Conservation (phyloP, 202 grass and related monocot species). For the Panicum hallii region DNA sequence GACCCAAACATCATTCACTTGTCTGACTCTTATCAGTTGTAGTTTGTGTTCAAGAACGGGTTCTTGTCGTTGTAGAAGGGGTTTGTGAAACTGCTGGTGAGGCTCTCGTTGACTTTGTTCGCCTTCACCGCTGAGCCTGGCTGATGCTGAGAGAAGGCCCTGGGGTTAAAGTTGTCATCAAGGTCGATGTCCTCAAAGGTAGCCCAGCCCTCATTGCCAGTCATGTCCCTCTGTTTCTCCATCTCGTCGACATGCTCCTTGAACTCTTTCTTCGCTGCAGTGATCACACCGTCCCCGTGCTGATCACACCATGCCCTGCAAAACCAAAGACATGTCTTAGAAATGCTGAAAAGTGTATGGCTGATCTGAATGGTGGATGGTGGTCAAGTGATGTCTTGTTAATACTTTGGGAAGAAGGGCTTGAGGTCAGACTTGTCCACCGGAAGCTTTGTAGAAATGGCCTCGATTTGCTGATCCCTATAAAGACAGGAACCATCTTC, state of each 20-base stretch:
- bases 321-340: neutral
- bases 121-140: conserved; percentile 14
- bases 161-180: conserved; percentile 70
- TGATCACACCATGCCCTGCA: conserved; percentile 80
- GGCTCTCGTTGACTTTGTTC: conserved; percentile 42
- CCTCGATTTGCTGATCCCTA: conserved; percentile 78
- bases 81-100: conserved; percentile 50
- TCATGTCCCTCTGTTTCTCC: conserved; percentile 49
- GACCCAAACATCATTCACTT: neutral
- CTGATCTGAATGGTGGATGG: neutral
- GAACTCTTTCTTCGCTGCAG: conserved; percentile 73
- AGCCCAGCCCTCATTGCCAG: conserved; percentile 44
- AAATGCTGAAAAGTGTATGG: neutral
- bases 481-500: neutral
- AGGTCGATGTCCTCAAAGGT: conserved; percentile 57
- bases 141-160: conserved; percentile 53
- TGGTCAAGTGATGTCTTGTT: neutral
- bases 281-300: conserved; percentile 70
- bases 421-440: conserved; percentile 82
- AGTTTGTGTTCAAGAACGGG: conserved; percentile 48
- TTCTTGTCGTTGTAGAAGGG: conserved; percentile 59
- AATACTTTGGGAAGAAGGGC: conserved; percentile 79
- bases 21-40: conserved; percentile 28
- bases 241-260: conserved; percentile 73
- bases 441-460: conserved; percentile 86